Evolutionary conservation across 1,284 basidiomycete species (phyloP).

Genomic region (Ustilago shanxiensis): DNA sequence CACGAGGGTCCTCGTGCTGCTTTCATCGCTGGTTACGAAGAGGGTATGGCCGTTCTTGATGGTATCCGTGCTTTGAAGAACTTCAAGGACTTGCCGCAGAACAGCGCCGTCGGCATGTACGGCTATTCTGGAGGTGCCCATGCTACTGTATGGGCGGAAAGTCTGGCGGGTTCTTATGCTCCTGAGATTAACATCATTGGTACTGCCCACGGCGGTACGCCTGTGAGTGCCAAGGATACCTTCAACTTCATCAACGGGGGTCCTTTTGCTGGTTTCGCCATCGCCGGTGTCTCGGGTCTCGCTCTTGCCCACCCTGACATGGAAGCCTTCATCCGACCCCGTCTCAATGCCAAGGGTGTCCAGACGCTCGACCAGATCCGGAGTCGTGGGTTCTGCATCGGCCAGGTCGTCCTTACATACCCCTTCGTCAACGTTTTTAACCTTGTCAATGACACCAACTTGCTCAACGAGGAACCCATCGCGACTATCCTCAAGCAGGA

Average conservation of each 20-base stretch:
- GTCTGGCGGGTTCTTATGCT: conserved; percentile 47
- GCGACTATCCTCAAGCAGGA: conserved; percentile 29
- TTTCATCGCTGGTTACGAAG: conserved; percentile 56
- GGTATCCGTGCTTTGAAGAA: conserved; percentile 52
- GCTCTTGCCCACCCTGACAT: conserved; percentile 45
- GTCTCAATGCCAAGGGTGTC: conserved; percentile 34
- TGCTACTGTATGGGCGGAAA: conserved; percentile 54
- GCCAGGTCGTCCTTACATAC: conserved; percentile 24
- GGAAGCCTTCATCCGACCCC: conserved; percentile 19
- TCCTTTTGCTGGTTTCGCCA: conserved; percentile 57
- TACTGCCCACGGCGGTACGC: conserved; percentile 61
- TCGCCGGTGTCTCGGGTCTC: conserved; percentile 54
- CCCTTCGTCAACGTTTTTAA: conserved; percentile 34
- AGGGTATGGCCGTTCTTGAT: conserved; percentile 58
- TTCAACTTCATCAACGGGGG: conserved; percentile 50
- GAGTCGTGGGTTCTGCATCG: conserved; percentile 37
- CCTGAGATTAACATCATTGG: conserved; percentile 61
- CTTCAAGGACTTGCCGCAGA: conserved; percentile 27
- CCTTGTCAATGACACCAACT: conserved; percentile 51
- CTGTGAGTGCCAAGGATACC: conserved; percentile 45
- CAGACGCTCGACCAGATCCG: conserved; percentile 24
- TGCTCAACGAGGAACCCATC: conserved; percentile 41
- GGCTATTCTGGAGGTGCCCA: conserved; percentile 62
- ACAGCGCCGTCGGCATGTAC: conserved; percentile 43
- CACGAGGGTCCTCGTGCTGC: conserved; percentile 53